Percentiles rank a stretch among this genome's conserved stretches.
phyloP scores from a whole-genome alignment of 306 rosid species.

The Vigna trinervia region DNA sequence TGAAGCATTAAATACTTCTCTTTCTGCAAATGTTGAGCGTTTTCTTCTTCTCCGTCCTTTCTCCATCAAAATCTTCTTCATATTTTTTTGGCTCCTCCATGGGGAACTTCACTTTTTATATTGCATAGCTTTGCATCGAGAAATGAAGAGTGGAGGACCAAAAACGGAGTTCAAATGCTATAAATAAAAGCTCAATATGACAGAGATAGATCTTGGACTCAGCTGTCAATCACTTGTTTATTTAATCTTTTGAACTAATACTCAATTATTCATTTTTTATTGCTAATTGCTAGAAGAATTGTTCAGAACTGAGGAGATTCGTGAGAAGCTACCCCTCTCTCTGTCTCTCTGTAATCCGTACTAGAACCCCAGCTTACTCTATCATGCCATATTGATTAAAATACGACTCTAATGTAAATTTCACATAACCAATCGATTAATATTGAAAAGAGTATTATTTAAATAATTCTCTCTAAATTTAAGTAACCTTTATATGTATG shows the following conservation, averaged over 20 bases:
- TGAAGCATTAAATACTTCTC: neutral
- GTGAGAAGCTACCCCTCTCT: too few species aligned
- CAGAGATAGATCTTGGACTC: conserved; percentile 5
- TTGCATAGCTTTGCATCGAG: neutral
- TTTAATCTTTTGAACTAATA: neutral
- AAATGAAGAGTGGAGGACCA: neutral
- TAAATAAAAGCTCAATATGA: neutral
- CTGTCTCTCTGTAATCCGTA: neutral
- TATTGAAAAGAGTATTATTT: too few species aligned
- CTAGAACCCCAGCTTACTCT: neutral
- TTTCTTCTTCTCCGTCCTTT: neutral
- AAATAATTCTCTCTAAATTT: too few species aligned
- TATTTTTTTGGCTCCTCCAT: neutral
- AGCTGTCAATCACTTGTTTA: neutral
- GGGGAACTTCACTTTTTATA: neutral
- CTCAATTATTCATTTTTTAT: neutral
- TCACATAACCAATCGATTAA: too few species aligned
- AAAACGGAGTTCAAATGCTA: neutral
- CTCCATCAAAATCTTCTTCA: neutral
- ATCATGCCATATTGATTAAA: too few species aligned
- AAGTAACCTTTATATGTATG: too few species aligned
- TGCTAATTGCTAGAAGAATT: neutral
- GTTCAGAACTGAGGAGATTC: neutral
- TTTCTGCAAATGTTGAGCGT: neutral
- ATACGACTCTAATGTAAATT: too few species aligned